Percentiles rank a stretch among this genome's conserved stretches.
Evolutionary conservation across 225 moss, liverwort and hornwort species (phyloP).

Genomic region (Polytrichum formosum): DNA sequence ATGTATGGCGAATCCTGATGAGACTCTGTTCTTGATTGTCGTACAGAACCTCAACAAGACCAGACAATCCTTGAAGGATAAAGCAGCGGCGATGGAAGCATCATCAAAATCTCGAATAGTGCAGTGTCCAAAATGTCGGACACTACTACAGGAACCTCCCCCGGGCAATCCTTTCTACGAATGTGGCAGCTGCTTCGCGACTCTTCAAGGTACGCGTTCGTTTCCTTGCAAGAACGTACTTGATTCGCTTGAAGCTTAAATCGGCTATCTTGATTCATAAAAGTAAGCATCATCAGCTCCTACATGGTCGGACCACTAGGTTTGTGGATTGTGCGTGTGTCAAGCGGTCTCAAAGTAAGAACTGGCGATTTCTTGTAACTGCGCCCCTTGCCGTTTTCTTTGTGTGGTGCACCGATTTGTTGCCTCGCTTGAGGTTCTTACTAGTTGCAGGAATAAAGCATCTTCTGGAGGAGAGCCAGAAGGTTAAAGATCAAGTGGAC

Average conservation of each 20-base stretch:
- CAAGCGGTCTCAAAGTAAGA: too few species aligned
- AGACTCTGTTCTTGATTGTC: conserved; percentile 1
- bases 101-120: conserved; percentile 48
- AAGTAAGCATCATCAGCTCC: too few species aligned
- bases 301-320: too few species aligned
- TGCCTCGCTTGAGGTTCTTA: neutral
- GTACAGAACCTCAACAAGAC: conserved; percentile 26
- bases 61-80: conserved; percentile 22
- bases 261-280: too few species aligned
- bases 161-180: conserved; percentile 82
- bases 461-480: too few species aligned
- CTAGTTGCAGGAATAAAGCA: neutral
- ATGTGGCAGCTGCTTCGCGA: conserved; percentile 70
- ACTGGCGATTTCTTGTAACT: too few species aligned
- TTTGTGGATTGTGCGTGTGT: too few species aligned
- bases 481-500: too few species aligned
- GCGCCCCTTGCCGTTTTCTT: too few species aligned
- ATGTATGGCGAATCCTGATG: conserved; percentile 5
- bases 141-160: conserved; percentile 77
- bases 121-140: conserved; percentile 80
- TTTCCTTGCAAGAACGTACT: too few species aligned
- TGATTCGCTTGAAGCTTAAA: too few species aligned
- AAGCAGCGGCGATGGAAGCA: conserved; percentile 20
- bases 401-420: neutral
- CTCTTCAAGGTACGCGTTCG: conserved; percentile 71